A percentile compares a stretch with the other conserved stretches of the same genome.
phyloP scores from a whole-genome alignment of 2,329 filamentous ascomycete species.

The Samsoniella hepiali region DNA sequence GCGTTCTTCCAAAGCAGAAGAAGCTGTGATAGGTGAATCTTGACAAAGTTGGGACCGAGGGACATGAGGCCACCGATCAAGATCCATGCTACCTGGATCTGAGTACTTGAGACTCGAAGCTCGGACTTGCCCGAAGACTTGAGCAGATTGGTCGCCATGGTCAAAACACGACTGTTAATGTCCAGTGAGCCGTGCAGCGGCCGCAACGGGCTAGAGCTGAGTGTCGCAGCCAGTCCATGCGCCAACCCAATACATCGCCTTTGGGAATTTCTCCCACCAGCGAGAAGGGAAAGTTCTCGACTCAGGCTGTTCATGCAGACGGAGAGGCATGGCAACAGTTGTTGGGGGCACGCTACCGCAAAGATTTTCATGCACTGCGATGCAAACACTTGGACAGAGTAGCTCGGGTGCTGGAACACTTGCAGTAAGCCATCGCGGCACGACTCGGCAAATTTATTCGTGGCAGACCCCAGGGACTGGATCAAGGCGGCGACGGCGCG shows the following conservation, averaged over 20 bases:
- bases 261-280: constrained; percentile 71
- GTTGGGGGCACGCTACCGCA: constrained; percentile 85
- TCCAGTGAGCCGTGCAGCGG: constrained; percentile 94
- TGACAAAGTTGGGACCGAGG: constrained; percentile 94
- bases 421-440: constrained; percentile 87
- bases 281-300: constrained; percentile 76
- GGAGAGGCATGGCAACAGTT: constrained; percentile 84
- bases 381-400: constrained; percentile 89
- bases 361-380: constrained; percentile 84
- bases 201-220: constrained; percentile 84
- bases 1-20: constrained; percentile 97
- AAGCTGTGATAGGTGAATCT: constrained; percentile 93
- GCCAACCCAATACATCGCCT: constrained; percentile 86
- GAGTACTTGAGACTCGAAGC: constrained; percentile 83
- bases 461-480: constrained; percentile 74
- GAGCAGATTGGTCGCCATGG: constrained; percentile 85
- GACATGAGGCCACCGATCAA: constrained; percentile 96
- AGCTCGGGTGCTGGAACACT: constrained; percentile 89
- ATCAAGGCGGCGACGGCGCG: constrained; percentile 79
- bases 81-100: constrained; percentile 97
- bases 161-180: constrained; percentile 86
- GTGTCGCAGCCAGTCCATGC: constrained; percentile 82
- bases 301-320: constrained; percentile 96
- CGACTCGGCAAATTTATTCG: constrained; percentile 72
- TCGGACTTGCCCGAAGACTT: constrained; percentile 93